Evolutionary conservation across 192 early-diverging fungal species (phyloP), one percentile per base, ranked within the genome.

Genomic region (Ambispora gerdemannii): DNA sequence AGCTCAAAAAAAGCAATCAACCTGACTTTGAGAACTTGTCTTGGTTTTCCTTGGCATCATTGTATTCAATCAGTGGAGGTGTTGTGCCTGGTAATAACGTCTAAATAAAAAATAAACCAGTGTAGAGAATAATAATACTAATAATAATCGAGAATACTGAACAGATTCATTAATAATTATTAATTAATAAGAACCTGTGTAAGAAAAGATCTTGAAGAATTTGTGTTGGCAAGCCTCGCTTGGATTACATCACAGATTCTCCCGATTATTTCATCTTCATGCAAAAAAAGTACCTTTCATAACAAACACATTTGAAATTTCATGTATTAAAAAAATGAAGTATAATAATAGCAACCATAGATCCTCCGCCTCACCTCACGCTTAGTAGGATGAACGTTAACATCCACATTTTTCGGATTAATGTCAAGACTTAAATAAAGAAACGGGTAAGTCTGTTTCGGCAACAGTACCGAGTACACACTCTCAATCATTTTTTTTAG

Each of bases 341-440:
- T n/a, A n/a, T n/a, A n/a, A n/a, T n/a, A n/a, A n/a, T n/a, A n/a
- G n/a, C n/a, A n/a, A n/a, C n/a, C n/a, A n/a, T n/a, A n/a, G n/a
- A n/a, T n/a, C n/a, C n/a, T n/a, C n/a, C 25, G 6, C 17, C 47
- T 32, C 61, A 88, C 89, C 81, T 95, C 90, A 7, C 89, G 84
- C 69, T 99, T 99, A 32, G 97, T 97, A 0, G 97, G 96, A 77
- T 98, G 97, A 0, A 99, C 94, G 75, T 99, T 99, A 1, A 99
- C 97, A 74, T 99, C 97, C 2, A 99, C 89, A 67, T 92, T 93
- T 51, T 87, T 77, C 0, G 95, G 92, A 34, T 89, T 89, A 63
- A 99, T 91, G 20, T 86, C 84, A n/a, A 99, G 77, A 53, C 88
- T 87, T 35, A 99, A 75, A 74, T 99, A 99, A 4, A 93, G 84